Conservation (phyloP, 1,284 basidiomycete genomes). For the Exsudoporus floridanus region DNA sequence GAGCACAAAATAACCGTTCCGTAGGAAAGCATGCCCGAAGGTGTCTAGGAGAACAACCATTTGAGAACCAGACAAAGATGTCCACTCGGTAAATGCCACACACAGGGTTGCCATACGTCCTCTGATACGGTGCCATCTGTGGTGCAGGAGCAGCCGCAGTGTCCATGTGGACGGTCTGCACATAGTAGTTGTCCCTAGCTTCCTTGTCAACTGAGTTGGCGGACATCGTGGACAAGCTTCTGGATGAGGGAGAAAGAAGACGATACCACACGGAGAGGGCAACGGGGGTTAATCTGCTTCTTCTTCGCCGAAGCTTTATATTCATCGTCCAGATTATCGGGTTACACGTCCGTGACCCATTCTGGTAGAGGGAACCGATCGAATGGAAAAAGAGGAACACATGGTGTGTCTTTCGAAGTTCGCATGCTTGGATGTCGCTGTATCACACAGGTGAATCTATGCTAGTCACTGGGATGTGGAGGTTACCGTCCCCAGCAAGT, state of each 20-base stretch:
- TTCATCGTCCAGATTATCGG: not conserved
- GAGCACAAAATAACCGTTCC: constrained; percentile 34
- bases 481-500: constrained; percentile 7
- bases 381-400: not conserved
- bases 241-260: not conserved
- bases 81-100: not conserved
- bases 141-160: constrained; percentile 13
- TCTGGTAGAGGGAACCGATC: not conserved
- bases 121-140: constrained; percentile 29
- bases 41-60: constrained; percentile 16
- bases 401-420: not conserved
- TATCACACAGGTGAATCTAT: not conserved
- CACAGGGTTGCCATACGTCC: constrained; percentile 29
- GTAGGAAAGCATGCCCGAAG: constrained; percentile 31
- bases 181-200: constrained; percentile 27
- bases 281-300: not conserved
- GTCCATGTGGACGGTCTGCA: constrained; percentile 28
- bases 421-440: constrained; percentile 12
- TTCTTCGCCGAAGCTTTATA: constrained; percentile 20
- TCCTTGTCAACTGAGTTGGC: constrained; percentile 26
- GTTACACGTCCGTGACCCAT: not conserved
- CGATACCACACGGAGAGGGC: not conserved
- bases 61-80: constrained; percentile 1
- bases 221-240: constrained; percentile 18
- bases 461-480: constrained; percentile 12